Evolutionary conservation across 768 basidiomycete genomes (phyloP).

Genomic region (Hebeloma cylindrosporum): DNA sequence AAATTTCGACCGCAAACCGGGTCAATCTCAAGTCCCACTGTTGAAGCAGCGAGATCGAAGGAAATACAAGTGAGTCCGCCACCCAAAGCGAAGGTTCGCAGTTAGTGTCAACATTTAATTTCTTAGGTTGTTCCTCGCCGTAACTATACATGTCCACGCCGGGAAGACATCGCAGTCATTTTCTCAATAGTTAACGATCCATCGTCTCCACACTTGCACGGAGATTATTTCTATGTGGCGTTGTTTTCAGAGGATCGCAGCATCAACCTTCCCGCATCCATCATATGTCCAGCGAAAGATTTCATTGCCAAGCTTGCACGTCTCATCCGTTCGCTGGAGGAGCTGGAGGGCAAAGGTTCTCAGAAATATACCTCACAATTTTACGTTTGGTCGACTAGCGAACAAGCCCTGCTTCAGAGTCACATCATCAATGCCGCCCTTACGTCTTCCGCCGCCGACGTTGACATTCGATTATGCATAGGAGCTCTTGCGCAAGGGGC

Average conservation of each 20-base stretch:
- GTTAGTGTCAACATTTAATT: constrained; percentile 4
- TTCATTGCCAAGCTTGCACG: constrained; percentile 38
- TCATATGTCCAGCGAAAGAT: constrained; percentile 26
- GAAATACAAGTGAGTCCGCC: constrained; percentile 31
- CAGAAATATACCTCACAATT: constrained; percentile 38
- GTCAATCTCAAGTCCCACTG: constrained; percentile 31
- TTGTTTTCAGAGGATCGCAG: constrained; percentile 24
- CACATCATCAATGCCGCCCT: constrained; percentile 45
- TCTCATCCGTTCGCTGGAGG: constrained; percentile 36
- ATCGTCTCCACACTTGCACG: constrained; percentile 27
- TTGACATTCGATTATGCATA: constrained; percentile 46
- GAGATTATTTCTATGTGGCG: constrained; percentile 39
- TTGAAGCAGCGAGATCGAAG: constrained; percentile 39
- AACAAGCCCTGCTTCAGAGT: constrained; percentile 39
- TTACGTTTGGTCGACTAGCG: constrained; percentile 46
- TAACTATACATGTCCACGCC: constrained; percentile 44
- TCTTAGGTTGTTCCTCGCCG: constrained; percentile 40
- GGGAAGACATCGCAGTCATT: constrained; percentile 46
- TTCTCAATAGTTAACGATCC: constrained; percentile 45
- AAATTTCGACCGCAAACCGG: constrained; percentile 16
- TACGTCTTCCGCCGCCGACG: constrained; percentile 25
- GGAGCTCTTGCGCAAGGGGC: constrained; percentile 51
- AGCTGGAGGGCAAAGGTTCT: constrained; percentile 15
- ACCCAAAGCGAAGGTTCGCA: not conserved
- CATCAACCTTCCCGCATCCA: constrained; percentile 19